Conservation (phyloP, 257 asterid species). For the Datura wrightii region DNA sequence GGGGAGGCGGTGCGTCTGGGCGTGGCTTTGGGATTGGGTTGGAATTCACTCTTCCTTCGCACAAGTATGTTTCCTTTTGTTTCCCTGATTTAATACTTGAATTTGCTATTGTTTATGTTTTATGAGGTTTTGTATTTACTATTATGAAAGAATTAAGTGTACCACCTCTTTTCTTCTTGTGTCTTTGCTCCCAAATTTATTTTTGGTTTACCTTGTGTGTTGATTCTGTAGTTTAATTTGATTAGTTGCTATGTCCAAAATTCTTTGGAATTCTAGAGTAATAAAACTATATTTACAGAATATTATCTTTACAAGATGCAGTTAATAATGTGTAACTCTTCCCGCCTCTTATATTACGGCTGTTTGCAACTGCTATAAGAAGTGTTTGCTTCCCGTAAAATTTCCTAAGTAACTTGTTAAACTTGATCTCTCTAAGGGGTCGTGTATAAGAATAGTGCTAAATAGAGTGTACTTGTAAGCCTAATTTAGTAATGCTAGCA, state of each 20-base stretch:
- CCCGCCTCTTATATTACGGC: neutral
- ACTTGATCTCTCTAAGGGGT: neutral
- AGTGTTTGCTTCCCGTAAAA: neutral
- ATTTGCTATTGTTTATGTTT: neutral
- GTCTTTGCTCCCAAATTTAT: neutral
- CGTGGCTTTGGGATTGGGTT: constrained; percentile 93
- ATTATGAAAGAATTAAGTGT: neutral
- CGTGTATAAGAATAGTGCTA: neutral
- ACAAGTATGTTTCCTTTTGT: constrained; percentile 66
- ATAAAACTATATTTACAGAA: neutral
- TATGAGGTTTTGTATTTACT: neutral
- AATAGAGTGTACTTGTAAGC: neutral
- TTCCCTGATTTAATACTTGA: constrained; percentile 24
- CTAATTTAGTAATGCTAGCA: no score
- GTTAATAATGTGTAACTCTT: neutral
- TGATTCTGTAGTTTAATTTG: constrained; percentile 3
- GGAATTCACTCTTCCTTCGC: constrained; percentile 98
- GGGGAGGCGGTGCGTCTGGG: constrained; percentile 78
- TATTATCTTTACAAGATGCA: neutral
- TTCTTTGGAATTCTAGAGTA: neutral
- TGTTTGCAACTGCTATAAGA: neutral
- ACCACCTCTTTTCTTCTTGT: neutral
- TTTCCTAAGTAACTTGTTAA: neutral
- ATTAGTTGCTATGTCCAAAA: neutral
- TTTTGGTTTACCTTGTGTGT: neutral